Evolutionary conservation across 2,329 filamentous ascomycete species (phyloP).

Genomic region (Trichoderma breve): DNA sequence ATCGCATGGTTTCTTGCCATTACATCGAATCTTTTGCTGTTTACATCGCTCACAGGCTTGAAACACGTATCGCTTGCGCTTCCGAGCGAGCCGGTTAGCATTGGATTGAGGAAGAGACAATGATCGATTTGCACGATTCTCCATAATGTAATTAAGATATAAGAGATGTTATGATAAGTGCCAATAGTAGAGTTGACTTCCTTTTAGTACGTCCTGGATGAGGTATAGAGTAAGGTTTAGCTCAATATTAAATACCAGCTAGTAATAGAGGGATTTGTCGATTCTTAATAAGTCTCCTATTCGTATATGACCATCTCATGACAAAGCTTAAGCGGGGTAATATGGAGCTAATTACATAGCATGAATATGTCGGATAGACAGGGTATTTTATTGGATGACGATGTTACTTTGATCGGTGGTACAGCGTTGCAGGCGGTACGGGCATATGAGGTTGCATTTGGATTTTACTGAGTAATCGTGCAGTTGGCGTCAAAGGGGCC

Average conservation of each 20-base stretch:
- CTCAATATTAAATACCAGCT: background rate
- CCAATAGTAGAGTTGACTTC: background rate
- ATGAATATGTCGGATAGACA: background rate
- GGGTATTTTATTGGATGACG: background rate
- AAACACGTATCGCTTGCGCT: background rate
- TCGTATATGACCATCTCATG: background rate
- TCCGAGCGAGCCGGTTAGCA: background rate
- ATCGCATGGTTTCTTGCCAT: background rate
- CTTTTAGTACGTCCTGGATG: background rate
- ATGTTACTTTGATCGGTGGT: background rate
- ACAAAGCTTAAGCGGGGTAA: background rate
- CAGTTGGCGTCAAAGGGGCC: background rate
- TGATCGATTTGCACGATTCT: background rate
- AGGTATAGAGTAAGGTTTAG: background rate
- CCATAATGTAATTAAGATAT: background rate
- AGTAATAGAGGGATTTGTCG: background rate
- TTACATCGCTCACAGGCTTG: background rate
- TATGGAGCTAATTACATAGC: background rate
- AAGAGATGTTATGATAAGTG: background rate
- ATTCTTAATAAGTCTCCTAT: background rate
- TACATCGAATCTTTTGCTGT: background rate
- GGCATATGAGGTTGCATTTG: background rate
- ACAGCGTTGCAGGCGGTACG: background rate
- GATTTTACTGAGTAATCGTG: background rate
- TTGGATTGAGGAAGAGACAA: background rate